Evolutionary conservation across 2,329 filamentous ascomycete genomes (phyloP).

Genomic region (Pseudomassariella vexata): DNA sequence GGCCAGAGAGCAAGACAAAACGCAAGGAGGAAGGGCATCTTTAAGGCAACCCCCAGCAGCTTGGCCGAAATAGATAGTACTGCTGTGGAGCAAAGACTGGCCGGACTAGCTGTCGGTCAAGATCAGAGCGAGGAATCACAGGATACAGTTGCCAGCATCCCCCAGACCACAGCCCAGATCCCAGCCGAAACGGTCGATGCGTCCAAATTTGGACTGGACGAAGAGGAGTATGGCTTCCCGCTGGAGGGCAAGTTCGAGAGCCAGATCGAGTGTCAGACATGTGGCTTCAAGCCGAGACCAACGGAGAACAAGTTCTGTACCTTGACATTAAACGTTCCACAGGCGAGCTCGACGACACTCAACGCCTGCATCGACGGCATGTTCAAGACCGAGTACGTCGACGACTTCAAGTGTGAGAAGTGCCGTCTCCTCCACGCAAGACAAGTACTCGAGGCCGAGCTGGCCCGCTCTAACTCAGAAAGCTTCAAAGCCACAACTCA

Average conservation of each 20-base stretch:
- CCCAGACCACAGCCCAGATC: constrained; percentile 10
- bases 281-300: constrained; percentile 82
- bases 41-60: constrained; percentile 6
- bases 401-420: constrained; percentile 93
- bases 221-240: constrained; percentile 71
- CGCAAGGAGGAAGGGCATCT: constrained; percentile 33
- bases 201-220: constrained; percentile 25
- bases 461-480: constrained; percentile 48
- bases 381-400: constrained; percentile 92
- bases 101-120: constrained; percentile 17
- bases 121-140: constrained; percentile 8
- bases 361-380: constrained; percentile 88
- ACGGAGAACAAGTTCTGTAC: constrained; percentile 84
- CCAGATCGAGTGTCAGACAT: constrained; percentile 89
- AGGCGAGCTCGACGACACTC: constrained; percentile 72
- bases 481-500: constrained; percentile 45
- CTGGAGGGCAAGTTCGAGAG: constrained; percentile 90
- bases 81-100: constrained; percentile 24
- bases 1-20: constrained; percentile 66
- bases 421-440: constrained; percentile 82
- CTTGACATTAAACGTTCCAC: constrained; percentile 84
- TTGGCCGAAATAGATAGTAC: constrained; percentile 18
- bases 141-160: constrained; percentile 7
- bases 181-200: constrained; percentile 6
- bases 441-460: constrained; percentile 54